A percentile compares a stretch with the other conserved stretches of the same genome.
These are phyloP conservation scores for Trichomonascaceae sp. DNA, from an alignment of 1,139 yeast genomes.

Conservation along the genomic window DNA sequence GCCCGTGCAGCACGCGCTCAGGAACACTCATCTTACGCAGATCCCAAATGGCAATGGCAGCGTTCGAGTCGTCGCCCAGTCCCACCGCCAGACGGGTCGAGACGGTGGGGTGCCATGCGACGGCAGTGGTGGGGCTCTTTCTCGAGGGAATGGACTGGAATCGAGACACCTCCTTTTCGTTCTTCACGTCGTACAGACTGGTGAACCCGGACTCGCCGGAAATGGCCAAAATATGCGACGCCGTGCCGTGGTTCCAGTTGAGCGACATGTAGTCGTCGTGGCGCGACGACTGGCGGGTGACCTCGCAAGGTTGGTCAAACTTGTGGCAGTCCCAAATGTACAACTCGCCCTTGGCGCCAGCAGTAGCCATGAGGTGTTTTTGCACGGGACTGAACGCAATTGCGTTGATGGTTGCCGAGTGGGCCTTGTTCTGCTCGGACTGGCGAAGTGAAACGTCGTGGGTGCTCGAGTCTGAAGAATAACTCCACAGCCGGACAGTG, in stretches of 20 bases:
- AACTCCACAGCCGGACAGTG: constrained; percentile 61
- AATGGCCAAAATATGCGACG: constrained; percentile 77
- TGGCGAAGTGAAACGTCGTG: constrained; percentile 18
- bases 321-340: constrained; percentile 75
- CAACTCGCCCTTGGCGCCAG: constrained; percentile 78
- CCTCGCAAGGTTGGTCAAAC: constrained; percentile 39
- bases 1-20: constrained; percentile 62
- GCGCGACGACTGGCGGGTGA: constrained; percentile 58
- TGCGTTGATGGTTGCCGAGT: constrained; percentile 58
- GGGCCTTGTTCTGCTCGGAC: constrained; percentile 30
- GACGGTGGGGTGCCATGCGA: constrained; percentile 75
- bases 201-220: constrained; percentile 79
- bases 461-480: no score
- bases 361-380: constrained; percentile 64
- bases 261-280: constrained; percentile 71
- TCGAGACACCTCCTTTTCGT: constrained; percentile 79
- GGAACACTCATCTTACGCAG: constrained; percentile 88
- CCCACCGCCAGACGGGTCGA: constrained; percentile 71
- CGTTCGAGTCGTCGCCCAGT: constrained; percentile 66
- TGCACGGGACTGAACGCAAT: constrained; percentile 71
- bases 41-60: constrained; percentile 85
- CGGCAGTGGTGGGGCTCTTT: constrained; percentile 33
- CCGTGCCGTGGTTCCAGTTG: constrained; percentile 77
- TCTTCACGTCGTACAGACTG: constrained; percentile 87
- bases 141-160: constrained; percentile 40